These are phyloP conservation scores for Chalaropsis thielavioides DNA, from an alignment of 2,329 filamentous ascomycete species.

Conservation along the genomic window DNA sequence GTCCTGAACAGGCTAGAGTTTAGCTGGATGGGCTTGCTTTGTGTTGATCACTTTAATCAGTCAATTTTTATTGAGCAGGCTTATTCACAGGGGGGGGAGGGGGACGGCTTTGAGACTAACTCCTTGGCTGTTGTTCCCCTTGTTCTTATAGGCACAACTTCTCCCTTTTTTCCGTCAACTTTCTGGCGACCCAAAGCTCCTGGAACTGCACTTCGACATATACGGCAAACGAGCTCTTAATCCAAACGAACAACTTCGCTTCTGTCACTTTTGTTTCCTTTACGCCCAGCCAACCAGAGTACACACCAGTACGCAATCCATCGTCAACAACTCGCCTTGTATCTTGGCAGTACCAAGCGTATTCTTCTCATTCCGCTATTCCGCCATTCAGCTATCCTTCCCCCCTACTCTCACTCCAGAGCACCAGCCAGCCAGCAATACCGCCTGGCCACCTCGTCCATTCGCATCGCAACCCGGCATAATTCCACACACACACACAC, in stretches of 20 bases:
- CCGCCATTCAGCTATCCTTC: background rate
- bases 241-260: background rate
- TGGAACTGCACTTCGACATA: conserved; percentile 1
- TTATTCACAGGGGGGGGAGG: background rate
- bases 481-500: too few species aligned
- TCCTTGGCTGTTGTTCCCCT: background rate
- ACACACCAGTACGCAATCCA: background rate
- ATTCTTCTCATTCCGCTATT: background rate
- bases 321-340: background rate
- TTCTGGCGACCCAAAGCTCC: background rate
- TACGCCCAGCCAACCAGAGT: background rate
- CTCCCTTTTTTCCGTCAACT: background rate
- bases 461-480: background rate
- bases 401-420: too few species aligned
- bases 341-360: too few species aligned
- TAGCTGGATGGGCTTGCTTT: background rate
- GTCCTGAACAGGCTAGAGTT: background rate
- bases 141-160: background rate
- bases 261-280: background rate
- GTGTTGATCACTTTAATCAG: background rate
- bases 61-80: background rate
- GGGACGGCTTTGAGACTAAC: background rate
- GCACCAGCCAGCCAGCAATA: background rate
- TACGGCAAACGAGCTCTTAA: conserved; percentile 5
- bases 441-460: background rate